Conservation (phyloP, 164 flowering plant genomes). For the Aristolochia californica region DNA sequence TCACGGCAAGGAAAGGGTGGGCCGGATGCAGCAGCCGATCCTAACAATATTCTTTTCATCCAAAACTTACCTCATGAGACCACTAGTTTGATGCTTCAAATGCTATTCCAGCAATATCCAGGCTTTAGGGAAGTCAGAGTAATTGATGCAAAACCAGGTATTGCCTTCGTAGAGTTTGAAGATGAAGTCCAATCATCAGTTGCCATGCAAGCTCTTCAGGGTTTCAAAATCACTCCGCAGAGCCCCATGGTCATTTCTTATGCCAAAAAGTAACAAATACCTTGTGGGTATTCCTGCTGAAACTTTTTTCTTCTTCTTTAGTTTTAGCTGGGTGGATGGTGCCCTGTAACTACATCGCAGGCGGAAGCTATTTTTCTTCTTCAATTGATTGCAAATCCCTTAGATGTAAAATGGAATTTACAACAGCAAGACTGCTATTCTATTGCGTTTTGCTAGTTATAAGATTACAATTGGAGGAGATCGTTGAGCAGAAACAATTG, state of each 20-base stretch:
- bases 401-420: too few relatives aligned
- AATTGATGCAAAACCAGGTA: constrained; percentile 96
- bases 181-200: constrained; percentile 71
- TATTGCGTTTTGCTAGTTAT: too few relatives aligned
- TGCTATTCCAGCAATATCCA: constrained; percentile 82
- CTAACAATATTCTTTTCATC: constrained; percentile 83
- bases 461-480: too few relatives aligned
- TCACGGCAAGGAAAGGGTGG: constrained; percentile 32
- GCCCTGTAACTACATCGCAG: too few relatives aligned
- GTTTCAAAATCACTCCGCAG: constrained; percentile 77
- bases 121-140: constrained; percentile 91
- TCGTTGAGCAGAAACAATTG: too few relatives aligned
- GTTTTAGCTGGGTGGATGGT: too few relatives aligned
- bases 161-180: constrained; percentile 92
- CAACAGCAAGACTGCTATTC: too few relatives aligned
- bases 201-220: constrained; percentile 92
- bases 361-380: too few relatives aligned
- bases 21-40: constrained; percentile 36
- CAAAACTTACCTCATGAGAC: constrained; percentile 90
- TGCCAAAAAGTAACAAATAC: constrained; percentile 59
- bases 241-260: constrained; percentile 67
- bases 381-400: too few relatives aligned
- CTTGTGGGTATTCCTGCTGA: too few relatives aligned
- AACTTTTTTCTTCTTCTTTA: too few relatives aligned
- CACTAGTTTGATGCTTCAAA: constrained; percentile 63